Percentiles rank a stretch among this genome's conserved stretches.
Conservation (phyloP, 176 grass and related monocot species). For the Oryza meyeriana region DNA sequence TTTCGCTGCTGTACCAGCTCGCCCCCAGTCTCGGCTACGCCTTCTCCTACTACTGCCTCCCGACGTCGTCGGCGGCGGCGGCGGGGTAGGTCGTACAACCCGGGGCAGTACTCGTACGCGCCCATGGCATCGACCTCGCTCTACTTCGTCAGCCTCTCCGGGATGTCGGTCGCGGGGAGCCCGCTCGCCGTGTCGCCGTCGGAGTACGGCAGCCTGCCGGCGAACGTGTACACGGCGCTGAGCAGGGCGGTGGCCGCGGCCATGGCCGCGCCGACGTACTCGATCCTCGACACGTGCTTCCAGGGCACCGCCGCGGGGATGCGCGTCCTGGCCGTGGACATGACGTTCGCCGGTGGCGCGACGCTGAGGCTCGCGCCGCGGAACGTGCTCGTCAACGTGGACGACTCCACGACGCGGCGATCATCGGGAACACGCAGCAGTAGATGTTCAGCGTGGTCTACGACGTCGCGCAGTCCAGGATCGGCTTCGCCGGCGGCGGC, state of each 20-base stretch:
- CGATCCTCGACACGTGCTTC: constrained; percentile 80
- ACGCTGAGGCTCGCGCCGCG: constrained; percentile 32
- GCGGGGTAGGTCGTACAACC: constrained; percentile 40
- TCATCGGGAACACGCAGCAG: constrained; percentile 90
- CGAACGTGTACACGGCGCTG: constrained; percentile 61
- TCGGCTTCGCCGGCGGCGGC: constrained; percentile 68
- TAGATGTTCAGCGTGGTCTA: constrained; percentile 72
- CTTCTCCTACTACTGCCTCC: constrained; percentile 71
- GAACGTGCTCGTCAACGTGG: constrained; percentile 65
- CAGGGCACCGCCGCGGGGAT: constrained; percentile 39
- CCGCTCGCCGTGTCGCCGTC: constrained; percentile 37
- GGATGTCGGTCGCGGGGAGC: constrained; percentile 41
- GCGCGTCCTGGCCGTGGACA: constrained; percentile 39
- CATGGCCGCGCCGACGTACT: constrained; percentile 43
- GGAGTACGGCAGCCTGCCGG: constrained; percentile 44
- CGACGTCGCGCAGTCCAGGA: constrained; percentile 54
- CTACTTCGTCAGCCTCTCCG: constrained; percentile 42
- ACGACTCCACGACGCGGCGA: constrained; percentile 52
- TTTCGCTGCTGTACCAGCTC: constrained; percentile 65
- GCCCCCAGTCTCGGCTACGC: constrained; percentile 46
- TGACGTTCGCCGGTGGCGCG: constrained; percentile 57
- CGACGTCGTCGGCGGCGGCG: constrained; percentile 26
- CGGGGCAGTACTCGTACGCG: constrained; percentile 36
- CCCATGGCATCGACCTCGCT: constrained; percentile 54
- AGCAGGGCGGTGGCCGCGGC: constrained; percentile 53